Base-by-base conservation (phyloP, 2,329 filamentous ascomycete species). In the Emmonsiellopsis sp. region DNA sequence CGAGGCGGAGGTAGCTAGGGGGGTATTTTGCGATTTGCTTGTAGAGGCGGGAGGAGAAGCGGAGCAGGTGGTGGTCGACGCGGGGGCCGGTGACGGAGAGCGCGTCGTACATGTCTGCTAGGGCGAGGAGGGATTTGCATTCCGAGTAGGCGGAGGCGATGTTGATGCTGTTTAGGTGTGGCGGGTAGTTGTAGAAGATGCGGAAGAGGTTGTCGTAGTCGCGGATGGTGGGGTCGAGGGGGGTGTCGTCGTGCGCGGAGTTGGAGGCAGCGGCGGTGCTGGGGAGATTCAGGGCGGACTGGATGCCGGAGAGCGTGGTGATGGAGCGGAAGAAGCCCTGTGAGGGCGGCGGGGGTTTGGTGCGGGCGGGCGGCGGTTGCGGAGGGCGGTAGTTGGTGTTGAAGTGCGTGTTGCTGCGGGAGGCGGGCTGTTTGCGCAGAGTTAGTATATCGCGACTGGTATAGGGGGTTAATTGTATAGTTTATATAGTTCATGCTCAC, bases 21-120 rank as follows among this genome's bases (percentile, higher is more conserved):
- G 92, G 91, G 66, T 96, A 96, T 71, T 95, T 96, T 51, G 91
- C 90, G 58, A 96, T 94, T 70, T 96, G 92, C 70, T 93, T 95
- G 86, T 91, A 96, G 2, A 97, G 79, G 1, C 89, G 82, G 20
- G 86, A 87, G 63, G 93, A 89, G 68, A 96, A 97, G 62, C 93
- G 89, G 13, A 97, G 76, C 11, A 97, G 78, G 68, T 97, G 92
- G 72, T 97, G 91, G 70, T 96, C 92, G 44, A 96, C 87, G 38
- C 92, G 82, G 1, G 89, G 88, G 0, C 91, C 91, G 7, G 94
- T 89, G 13, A 96, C 89, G 32, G 84, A 79, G 10, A 96, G 79
- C 11, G 91, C 89, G 67, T 95, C 91, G 73, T 96, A 96, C 75
- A 93, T 89, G 70, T 96, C 91, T n/a, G 90, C 92, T 15, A 96